phyloP scores from a whole-genome alignment of 345 rosid species.

The Alliaria petiolata region DNA sequence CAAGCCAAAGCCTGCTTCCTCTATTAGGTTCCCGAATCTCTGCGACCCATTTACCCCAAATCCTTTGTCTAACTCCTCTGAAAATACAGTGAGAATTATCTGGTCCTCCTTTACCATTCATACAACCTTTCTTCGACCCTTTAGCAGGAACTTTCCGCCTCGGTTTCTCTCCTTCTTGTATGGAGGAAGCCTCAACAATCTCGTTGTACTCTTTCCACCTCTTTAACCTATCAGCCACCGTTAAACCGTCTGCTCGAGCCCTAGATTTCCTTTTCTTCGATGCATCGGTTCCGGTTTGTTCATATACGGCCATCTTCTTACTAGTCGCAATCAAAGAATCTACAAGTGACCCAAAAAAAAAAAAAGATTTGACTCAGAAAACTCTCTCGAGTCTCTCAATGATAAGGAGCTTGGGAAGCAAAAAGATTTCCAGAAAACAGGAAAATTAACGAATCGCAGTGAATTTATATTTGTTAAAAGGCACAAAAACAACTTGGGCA shows the following conservation, averaged over 20 bases:
- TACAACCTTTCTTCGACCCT: conserved; percentile 85
- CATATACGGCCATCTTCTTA: conserved; percentile 13
- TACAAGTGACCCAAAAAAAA: background rate
- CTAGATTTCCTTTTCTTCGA: conserved; percentile 51
- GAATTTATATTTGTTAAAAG: background rate
- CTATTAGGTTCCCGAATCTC: conserved; percentile 77
- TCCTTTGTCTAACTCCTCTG: conserved; percentile 85
- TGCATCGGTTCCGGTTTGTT: conserved; percentile 2
- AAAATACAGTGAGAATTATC: conserved; percentile 53
- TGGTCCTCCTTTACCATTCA: conserved; percentile 95
- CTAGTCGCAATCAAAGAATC: background rate
- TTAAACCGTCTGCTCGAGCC: conserved; percentile 38
- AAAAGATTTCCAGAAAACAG: background rate
- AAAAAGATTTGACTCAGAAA: background rate
- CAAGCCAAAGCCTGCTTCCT: conserved; percentile 78
- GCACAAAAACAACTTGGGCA: background rate
- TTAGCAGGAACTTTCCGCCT: conserved; percentile 52
- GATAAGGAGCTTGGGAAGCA: background rate
- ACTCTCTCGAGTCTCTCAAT: background rate
- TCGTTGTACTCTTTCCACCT: conserved; percentile 61
- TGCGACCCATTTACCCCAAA: conserved; percentile 98
- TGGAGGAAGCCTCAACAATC: conserved; percentile 26
- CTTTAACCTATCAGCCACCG: conserved; percentile 50
- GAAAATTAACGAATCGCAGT: background rate
- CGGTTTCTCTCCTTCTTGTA: conserved; percentile 19